Evolutionary conservation across 345 rosid species (phyloP), one percentile per base, ranked within the genome.

Genomic region (Sisymbrium irio): DNA sequence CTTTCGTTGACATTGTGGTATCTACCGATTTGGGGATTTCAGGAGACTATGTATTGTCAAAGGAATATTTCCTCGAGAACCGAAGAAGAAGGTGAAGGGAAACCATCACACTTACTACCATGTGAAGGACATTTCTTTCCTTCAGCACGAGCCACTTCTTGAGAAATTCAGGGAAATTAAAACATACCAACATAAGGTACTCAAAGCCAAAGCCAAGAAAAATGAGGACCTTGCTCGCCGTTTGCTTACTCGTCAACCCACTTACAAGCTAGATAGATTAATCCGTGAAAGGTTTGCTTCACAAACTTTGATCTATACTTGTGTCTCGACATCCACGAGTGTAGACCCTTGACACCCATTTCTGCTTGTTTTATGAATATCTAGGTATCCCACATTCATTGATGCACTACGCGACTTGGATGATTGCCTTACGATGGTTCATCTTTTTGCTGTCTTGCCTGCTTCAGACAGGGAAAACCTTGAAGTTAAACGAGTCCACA

Each of bases 391-490:
- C 0, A 87, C 87, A 2, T 90, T 92, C 66, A 68, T 89, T 57
- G 97, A 92, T 80, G 96, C 97, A 6, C 86, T 95, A 8, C 86
- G 99, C 50, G 99, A 95, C 80, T 85, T 95, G 87, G 99, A 92
- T 78, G 99, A 92, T 66, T 87, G 97, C 76, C 92, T 95, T 32
- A 85, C 97, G 0, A 80, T 90, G 96, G 92, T 95, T 65, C 97
- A 90, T 79, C 97, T 92, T 40, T 95, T 95, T 81, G 99, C 98
- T 12, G 92, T 84, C 22, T 82, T 95, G 54, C 97, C 98, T 69
- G 97, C 94, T 22, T 72, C 82, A 45, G 89, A 95, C 73, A 87
- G 92, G 83, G 78, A 85, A 70, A 95, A 86, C 33, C 85, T 92
- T 56, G 89, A 90, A 64, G 94, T 83, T 39, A 88, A 86, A 80